phyloP scores from a whole-genome alignment of 441 rosid genomes.

The Biscutella laevigata region DNA sequence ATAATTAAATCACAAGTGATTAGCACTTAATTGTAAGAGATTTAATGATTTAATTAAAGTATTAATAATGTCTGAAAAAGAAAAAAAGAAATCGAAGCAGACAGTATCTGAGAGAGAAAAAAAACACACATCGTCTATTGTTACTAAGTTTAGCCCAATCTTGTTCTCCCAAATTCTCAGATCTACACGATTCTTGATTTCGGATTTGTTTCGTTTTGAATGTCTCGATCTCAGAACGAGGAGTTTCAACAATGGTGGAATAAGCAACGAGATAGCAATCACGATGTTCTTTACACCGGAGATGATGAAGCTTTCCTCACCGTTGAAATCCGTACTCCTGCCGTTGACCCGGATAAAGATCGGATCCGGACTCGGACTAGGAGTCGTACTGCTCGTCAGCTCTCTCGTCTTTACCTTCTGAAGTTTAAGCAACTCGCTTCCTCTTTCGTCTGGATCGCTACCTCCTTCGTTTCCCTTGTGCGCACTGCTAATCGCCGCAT shows the following conservation, averaged over 20 bases:
- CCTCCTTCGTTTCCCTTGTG: constrained; percentile 34
- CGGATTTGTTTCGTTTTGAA: constrained; percentile 2
- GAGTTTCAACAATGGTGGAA: constrained; percentile 98
- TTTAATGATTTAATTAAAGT: no score
- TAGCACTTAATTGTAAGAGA: no score
- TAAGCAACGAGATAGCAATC: constrained; percentile 51
- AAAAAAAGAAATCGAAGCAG: neutral
- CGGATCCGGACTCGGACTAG: constrained; percentile 44
- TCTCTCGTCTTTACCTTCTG: constrained; percentile 56
- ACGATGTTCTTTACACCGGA: neutral
- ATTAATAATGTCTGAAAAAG: neutral
- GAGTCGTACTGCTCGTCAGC: constrained; percentile 49
- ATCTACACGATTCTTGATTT: neutral
- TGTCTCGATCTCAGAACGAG: constrained; percentile 65
- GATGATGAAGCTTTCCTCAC: constrained; percentile 25
- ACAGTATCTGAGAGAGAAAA: constrained; percentile 13
- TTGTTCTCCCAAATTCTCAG: constrained; percentile 11
- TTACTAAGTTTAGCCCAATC: constrained; percentile 24
- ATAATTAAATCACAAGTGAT: no score
- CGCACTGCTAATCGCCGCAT: constrained; percentile 77
- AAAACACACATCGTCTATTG: constrained; percentile 3
- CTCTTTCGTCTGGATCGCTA: constrained; percentile 40
- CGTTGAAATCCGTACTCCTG: constrained; percentile 34
- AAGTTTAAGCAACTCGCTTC: constrained; percentile 50
- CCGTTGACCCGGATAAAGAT: constrained; percentile 36